phyloP scores from a whole-genome alignment of 176 grass and related monocot genomes.

The Oryza meyeriana region DNA sequence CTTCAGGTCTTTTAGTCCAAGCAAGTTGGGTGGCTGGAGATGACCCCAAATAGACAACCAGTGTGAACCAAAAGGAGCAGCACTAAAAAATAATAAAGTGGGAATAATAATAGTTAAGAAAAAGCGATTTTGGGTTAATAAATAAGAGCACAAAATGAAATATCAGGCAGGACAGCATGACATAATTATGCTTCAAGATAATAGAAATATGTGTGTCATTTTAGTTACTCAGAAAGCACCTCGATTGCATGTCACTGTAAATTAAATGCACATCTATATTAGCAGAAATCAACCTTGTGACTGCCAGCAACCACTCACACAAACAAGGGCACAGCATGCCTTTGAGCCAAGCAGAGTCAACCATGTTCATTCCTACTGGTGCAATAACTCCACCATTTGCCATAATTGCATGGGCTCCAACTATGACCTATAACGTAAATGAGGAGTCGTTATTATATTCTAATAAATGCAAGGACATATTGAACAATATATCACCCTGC shows the following conservation, averaged over 20 bases:
- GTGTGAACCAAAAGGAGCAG: background rate
- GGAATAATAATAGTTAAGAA: background rate
- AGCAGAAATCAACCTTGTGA: conserved; percentile 76
- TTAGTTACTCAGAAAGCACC: conserved; percentile 10
- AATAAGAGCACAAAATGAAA: background rate
- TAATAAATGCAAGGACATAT: conserved; percentile 23
- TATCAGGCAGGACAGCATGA: background rate
- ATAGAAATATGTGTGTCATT: conserved; percentile 5
- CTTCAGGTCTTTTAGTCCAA: background rate
- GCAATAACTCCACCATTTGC: conserved; percentile 98
- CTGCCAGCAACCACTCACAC: conserved; percentile 94
- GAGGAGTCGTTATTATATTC: background rate
- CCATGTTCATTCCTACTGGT: conserved; percentile 94
- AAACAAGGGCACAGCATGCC: conserved; percentile 94
- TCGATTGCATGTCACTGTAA: background rate
- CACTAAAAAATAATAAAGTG: background rate
- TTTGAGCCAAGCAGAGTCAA: conserved; percentile 96
- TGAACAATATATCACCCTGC: background rate
- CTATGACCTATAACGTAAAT: conserved; percentile 74
- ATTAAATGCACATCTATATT: conserved; percentile 20
- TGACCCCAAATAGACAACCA: background rate
- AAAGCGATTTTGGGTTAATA: background rate
- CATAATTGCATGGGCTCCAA: conserved; percentile 98
- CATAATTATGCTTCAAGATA: background rate
- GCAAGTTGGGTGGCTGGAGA: background rate